phyloP scores from a whole-genome alignment of 2,329 filamentous ascomycete species.

The Aspergillus sp. region DNA sequence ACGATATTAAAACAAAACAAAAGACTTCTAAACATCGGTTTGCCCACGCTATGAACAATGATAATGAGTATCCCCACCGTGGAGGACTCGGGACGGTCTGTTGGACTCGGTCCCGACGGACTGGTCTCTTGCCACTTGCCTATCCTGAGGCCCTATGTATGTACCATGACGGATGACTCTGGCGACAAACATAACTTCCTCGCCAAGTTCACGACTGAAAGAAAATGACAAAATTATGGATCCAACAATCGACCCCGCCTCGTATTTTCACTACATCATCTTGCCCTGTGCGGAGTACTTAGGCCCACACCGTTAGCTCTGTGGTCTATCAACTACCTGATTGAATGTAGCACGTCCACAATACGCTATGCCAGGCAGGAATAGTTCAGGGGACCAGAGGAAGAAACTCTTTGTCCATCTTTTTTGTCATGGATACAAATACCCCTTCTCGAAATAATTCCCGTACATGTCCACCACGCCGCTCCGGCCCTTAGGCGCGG shows the following conservation, averaged over 20 bases:
- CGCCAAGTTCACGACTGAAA: conserved; percentile 4
- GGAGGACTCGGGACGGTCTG: neutral
- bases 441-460: conserved; percentile 54
- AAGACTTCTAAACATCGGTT: conserved; percentile 13
- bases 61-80: neutral
- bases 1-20: conserved; percentile 17
- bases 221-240: conserved; percentile 6
- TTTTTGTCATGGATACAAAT: conserved; percentile 47
- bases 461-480: conserved; percentile 54
- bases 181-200: neutral
- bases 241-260: neutral
- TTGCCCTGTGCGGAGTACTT: neutral
- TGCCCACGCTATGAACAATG: conserved; percentile 2
- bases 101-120: neutral
- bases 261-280: neutral
- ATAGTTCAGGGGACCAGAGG: neutral
- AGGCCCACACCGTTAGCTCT: neutral
- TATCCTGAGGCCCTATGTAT: neutral
- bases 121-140: neutral
- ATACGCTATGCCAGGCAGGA: neutral
- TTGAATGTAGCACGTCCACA: neutral
- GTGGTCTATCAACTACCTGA: too few relatives aligned
- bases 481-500: conserved; percentile 37
- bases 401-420: too few relatives aligned
- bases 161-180: neutral